These are phyloP conservation scores for Spizellomyces punctatus DNA, from an alignment of 192 early-diverging fungal species.

Conservation along the genomic window DNA sequence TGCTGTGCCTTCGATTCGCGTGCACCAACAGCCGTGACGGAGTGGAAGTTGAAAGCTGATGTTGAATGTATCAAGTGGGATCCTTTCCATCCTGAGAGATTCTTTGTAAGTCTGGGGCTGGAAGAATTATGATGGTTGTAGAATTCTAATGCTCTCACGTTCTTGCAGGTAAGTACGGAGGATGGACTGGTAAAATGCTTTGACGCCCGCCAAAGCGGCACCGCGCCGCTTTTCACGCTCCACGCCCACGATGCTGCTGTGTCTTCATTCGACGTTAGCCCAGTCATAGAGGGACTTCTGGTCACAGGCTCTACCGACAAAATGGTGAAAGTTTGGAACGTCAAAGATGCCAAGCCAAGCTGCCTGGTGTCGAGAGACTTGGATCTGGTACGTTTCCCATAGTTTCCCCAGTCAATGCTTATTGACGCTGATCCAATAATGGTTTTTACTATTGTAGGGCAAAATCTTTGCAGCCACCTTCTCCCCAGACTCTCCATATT, in stretches of 20 bases:
- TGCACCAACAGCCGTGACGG: slow-evolving; percentile 69
- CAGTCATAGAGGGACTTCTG: slow-evolving; percentile 75
- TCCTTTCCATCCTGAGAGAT: slow-evolving; percentile 72
- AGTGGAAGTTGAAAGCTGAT: slow-evolving; percentile 79
- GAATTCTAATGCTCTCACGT: slow-evolving; percentile 17
- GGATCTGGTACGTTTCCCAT: slow-evolving; percentile 58
- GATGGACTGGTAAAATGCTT: slow-evolving; percentile 89
- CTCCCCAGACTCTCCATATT: slow-evolving; percentile 91
- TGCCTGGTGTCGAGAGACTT: slow-evolving; percentile 86
- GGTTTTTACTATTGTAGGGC: slow-evolving; percentile 35
- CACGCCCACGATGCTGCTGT: slow-evolving; percentile 93
- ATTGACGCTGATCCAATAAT: slow-evolving; percentile 13
- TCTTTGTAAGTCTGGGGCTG: slow-evolving; percentile 35
- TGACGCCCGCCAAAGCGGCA: slow-evolving; percentile 66
- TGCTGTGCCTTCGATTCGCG: slow-evolving; percentile 90
- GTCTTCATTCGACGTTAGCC: slow-evolving; percentile 83
- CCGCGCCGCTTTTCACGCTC: slow-evolving; percentile 77
- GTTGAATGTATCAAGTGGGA: slow-evolving; percentile 94
- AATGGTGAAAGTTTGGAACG: slow-evolving; percentile 92
- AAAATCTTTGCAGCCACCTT: slow-evolving; percentile 87
- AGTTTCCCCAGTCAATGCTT: background rate
- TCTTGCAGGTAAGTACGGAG: slow-evolving; percentile 64
- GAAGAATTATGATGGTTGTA: background rate
- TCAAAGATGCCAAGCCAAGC: slow-evolving; percentile 72
- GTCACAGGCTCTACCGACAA: slow-evolving; percentile 93